phyloP scores from a whole-genome alignment of 2,329 filamentous ascomycete genomes.

The Fusarium phyllophilum region DNA sequence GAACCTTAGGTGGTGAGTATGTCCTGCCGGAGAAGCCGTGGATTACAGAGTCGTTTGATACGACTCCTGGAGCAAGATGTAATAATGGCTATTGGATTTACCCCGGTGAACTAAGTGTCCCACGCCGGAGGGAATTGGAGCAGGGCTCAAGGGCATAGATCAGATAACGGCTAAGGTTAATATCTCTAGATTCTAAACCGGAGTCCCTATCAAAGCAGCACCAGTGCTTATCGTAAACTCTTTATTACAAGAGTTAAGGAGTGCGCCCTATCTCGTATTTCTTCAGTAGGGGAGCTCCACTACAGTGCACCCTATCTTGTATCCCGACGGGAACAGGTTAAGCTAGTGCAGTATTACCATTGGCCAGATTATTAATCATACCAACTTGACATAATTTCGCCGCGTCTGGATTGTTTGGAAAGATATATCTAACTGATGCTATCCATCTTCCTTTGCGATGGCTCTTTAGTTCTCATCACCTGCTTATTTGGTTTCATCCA shows the following conservation, averaged over 20 bases:
- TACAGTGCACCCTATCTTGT: background rate
- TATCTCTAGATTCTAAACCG: too few species aligned
- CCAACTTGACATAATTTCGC: background rate
- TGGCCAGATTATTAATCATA: background rate
- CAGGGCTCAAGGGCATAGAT: background rate
- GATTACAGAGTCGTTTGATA: fast-evolving
- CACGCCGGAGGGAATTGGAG: background rate
- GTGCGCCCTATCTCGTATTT: fast-evolving
- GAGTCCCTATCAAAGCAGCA: background rate
- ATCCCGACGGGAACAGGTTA: background rate
- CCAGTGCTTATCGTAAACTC: background rate
- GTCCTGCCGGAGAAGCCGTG: background rate
- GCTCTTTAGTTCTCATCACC: background rate
- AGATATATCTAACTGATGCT: background rate
- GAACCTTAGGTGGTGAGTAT: background rate
- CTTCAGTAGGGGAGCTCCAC: background rate
- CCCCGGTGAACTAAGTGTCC: background rate
- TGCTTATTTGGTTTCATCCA: too few species aligned
- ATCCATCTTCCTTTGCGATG: fast-evolving
- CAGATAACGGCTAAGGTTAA: too few species aligned
- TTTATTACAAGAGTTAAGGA: background rate
- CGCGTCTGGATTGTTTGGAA: fast-evolving
- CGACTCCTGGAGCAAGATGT: background rate
- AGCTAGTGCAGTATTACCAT: background rate
- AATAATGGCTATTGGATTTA: background rate